Conservation (phyloP, 495 filamentous ascomycete species). For the Trichocladium antarcticum region DNA sequence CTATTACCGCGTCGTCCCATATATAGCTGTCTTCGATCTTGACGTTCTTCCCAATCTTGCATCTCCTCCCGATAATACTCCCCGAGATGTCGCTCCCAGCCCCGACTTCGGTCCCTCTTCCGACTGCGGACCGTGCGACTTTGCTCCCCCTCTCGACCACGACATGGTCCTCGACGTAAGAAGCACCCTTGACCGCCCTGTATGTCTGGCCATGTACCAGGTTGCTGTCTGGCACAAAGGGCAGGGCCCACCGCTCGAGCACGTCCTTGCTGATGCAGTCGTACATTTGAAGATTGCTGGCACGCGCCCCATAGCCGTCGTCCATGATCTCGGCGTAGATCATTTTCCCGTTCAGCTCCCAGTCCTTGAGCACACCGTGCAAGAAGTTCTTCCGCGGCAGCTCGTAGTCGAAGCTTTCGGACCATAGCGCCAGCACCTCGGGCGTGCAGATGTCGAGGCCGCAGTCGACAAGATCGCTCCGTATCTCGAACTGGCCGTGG, state of each 20-base stretch:
- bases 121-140: conserved; percentile 56
- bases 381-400: conserved; percentile 78
- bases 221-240: conserved; percentile 86
- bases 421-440: conserved; percentile 88
- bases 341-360: conserved; percentile 90
- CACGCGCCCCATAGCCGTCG: conserved; percentile 71
- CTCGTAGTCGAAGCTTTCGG: conserved; percentile 95
- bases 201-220: conserved; percentile 66
- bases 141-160: conserved; percentile 41
- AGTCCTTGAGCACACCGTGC: conserved; percentile 87
- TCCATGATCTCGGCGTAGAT: conserved; percentile 82
- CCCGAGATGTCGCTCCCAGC: conserved; percentile 55
- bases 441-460: conserved; percentile 97
- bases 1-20: conserved; percentile 75
- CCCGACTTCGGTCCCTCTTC: conserved; percentile 63
- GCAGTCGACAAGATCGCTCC: conserved; percentile 84
- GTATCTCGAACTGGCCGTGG: conserved; percentile 57
- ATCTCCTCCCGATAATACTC: conserved; percentile 71
- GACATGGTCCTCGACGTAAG: conserved; percentile 61
- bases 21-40: conserved; percentile 71
- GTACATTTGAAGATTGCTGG: conserved; percentile 76
- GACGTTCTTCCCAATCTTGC: conserved; percentile 75
- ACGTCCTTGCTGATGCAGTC: conserved; percentile 84
- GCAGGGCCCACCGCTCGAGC: conserved; percentile 81
- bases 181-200: conserved; percentile 55